Evolutionary conservation across 495 filamentous ascomycete genomes (phyloP).

Genomic region (Penicillium herquei): DNA sequence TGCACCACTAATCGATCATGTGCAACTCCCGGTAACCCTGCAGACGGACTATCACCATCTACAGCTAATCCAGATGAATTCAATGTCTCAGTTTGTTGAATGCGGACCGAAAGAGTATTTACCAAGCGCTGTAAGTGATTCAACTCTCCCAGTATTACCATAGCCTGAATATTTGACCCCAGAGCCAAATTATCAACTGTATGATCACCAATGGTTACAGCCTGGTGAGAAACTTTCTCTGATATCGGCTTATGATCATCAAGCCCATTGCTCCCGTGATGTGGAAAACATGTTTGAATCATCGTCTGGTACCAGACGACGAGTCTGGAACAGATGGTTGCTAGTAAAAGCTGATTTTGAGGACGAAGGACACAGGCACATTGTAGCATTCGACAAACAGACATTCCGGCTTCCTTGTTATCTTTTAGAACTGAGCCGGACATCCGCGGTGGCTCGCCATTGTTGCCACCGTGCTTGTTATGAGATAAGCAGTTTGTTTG

Average conservation of each 20-base stretch:
- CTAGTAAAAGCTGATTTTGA: slow-evolving; percentile 8
- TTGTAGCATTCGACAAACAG: slow-evolving; percentile 13
- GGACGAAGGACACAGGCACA: slow-evolving; percentile 8
- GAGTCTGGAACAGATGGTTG: slow-evolving; percentile 3
- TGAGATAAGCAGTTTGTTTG: slow-evolving; percentile 3
- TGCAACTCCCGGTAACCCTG: neutral
- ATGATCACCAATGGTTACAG: slow-evolving; percentile 10
- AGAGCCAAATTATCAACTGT: slow-evolving; percentile 2
- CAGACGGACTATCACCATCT: neutral
- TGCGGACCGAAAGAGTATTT: slow-evolving; percentile 7
- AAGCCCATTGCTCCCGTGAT: too few relatives aligned
- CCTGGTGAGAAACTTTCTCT: slow-evolving; percentile 3
- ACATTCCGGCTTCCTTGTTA: slow-evolving; percentile 8
- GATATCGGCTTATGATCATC: too few relatives aligned
- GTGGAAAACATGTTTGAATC: slow-evolving; percentile 1
- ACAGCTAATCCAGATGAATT: neutral
- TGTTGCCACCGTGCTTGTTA: neutral
- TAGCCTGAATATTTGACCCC: slow-evolving; percentile 2
- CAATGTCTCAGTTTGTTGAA: neutral
- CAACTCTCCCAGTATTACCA: slow-evolving; percentile 2
- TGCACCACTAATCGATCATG: neutral
- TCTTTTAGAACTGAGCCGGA: slow-evolving; percentile 9
- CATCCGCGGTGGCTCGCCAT: slow-evolving; percentile 2
- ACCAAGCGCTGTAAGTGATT: slow-evolving; percentile 7
- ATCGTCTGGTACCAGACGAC: slow-evolving; percentile 7